Conservation (phyloP, 257 asterid species). For the Solanum chilense region DNA sequence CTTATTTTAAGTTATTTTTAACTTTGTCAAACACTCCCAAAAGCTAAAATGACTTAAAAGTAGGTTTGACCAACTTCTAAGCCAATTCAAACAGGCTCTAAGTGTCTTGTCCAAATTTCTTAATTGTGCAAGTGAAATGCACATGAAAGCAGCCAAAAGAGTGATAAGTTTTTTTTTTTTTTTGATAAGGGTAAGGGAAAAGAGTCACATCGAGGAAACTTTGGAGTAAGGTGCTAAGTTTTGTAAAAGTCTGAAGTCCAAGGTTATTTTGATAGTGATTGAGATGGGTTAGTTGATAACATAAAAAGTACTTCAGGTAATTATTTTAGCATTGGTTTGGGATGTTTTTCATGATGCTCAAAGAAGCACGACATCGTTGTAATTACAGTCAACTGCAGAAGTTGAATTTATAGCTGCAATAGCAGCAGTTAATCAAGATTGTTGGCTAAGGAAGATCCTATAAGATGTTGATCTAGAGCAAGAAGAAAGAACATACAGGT, state of each 20-base stretch:
- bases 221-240: neutral
- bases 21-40: neutral
- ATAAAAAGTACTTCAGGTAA: neutral
- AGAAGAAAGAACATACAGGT: neutral
- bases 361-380: neutral
- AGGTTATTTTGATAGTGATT: neutral
- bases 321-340: neutral
- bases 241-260: neutral
- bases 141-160: neutral
- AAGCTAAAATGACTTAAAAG: neutral
- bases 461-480: neutral
- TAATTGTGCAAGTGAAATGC: neutral
- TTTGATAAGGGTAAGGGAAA: too few species aligned
- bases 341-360: neutral
- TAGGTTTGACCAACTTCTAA: neutral
- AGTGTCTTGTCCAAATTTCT: neutral
- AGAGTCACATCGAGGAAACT: neutral
- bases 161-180: neutral
- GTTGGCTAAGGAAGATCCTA: neutral
- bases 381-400: neutral
- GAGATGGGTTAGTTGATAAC: neutral
- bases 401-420: neutral
- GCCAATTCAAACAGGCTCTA: neutral
- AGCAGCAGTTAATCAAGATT: neutral
- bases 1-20: neutral